Evolutionary conservation across 768 basidiomycete genomes (phyloP), one percentile per base, ranked within the genome.

Genomic region (Boletus subcaerulescens): DNA sequence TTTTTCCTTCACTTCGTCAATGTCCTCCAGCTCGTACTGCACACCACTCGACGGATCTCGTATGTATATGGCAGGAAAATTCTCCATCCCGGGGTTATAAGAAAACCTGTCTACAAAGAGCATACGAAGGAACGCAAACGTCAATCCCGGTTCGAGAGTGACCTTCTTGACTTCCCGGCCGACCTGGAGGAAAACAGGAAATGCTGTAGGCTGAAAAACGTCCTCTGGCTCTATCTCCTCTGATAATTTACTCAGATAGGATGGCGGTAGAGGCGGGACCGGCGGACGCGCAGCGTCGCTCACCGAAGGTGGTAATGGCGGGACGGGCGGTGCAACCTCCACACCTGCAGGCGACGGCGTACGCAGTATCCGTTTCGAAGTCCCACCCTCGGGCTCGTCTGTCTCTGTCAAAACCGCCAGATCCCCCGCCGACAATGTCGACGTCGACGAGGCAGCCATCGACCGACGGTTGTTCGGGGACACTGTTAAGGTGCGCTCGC

Each of bases 1-100:
- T 58, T 86, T 93, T 52, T 93, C 88, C 71, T 87, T 86, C 32
- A 99, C 83, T 66, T 99, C 96, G 17, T 91, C 89, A 53, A 93
- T 84, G 68, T 98, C 93, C 69, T 99, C 96, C 52, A 98, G 75
- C 72, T 98, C 95, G 67, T 96, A 99, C 66, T 93, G 89, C 47
- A 98, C 91, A 13, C 93, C 93, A 56, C 91, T 93, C 40, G 84
- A 84, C 4, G 89, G 89, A 74, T 98, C 96, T 11, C 91, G 86
- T 50, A 98, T 88, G 66, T 98, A 98, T 44, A 99, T 96, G 13
- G 90, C 90, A 24, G 95, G 94, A 63, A 96, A 97, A 65, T 94
- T 91, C 53, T 93, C 93, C 71, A 88, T 79, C 0, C 93, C 94
- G 0, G 96, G 93, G 65, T 88, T 93, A 68, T 96, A 98, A 32